Conservation (phyloP, 2,329 filamentous ascomycete species). For the Moelleriella libera region DNA sequence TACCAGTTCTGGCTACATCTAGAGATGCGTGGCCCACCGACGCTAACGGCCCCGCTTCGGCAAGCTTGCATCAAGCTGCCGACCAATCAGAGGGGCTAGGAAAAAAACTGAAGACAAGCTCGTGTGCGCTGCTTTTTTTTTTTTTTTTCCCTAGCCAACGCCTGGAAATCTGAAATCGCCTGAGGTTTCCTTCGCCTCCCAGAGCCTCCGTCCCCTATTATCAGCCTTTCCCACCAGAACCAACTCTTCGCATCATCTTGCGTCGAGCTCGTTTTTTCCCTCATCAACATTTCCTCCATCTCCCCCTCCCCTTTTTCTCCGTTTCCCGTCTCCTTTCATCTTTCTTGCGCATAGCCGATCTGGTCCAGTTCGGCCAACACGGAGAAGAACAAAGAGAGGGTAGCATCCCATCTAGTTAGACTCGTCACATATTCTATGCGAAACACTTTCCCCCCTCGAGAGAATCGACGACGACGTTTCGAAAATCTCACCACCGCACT, state of each 20-base stretch:
- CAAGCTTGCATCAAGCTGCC: slow-evolving; percentile 17
- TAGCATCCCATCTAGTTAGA: neutral
- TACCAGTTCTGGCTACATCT: slow-evolving; percentile 6
- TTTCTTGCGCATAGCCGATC: neutral
- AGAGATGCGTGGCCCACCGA: slow-evolving; percentile 13
- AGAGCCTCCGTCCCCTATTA: neutral
- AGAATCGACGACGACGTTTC: slow-evolving; percentile 6
- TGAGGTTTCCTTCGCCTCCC: slow-evolving; percentile 4
- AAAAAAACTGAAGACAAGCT: slow-evolving; percentile 22
- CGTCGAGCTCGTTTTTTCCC: neutral
- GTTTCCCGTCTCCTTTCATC: neutral
- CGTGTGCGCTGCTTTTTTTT: neutral
- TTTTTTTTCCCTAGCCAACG: slow-evolving; percentile 8
- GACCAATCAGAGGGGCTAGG: slow-evolving; percentile 20
- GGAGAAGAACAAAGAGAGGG: neutral
- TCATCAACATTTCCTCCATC: neutral
- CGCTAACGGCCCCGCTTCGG: slow-evolving; percentile 19
- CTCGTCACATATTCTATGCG: slow-evolving; percentile 2
- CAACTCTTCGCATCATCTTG: neutral
- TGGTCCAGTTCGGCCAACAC: too few relatives aligned
- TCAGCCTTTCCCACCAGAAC: neutral
- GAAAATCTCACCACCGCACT: neutral
- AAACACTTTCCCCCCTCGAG: neutral
- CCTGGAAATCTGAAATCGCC: slow-evolving; percentile 10
- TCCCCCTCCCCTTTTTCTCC: neutral